Percentiles rank a stretch among this genome's conserved stretches.
phyloP scores from a whole-genome alignment of 495 filamentous ascomycete species.

The Neurospora discreta region DNA sequence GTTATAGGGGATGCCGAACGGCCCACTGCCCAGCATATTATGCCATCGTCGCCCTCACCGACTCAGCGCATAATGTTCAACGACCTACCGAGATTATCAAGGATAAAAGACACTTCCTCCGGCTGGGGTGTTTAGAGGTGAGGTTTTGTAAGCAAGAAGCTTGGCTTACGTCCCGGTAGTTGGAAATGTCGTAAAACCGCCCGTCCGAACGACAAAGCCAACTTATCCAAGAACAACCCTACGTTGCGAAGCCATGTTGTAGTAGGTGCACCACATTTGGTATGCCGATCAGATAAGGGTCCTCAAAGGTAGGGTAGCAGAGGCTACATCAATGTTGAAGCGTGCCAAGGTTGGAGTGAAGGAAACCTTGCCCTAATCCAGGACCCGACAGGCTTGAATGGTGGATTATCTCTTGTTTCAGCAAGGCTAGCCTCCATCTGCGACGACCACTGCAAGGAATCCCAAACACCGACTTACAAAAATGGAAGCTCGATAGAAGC shows the following conservation, averaged over 20 bases:
- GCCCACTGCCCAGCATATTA: background rate
- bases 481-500: background rate
- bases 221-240: background rate
- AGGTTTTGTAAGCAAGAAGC: background rate
- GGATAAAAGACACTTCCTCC: background rate
- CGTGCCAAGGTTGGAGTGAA: background rate
- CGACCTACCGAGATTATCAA: background rate
- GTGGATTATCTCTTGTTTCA: background rate
- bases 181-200: background rate
- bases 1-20: background rate
- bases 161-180: background rate
- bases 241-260: background rate
- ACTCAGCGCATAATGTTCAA: background rate
- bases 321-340: background rate
- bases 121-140: background rate
- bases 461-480: background rate
- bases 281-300: background rate
- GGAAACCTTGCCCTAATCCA: background rate
- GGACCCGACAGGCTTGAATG: background rate
- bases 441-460: background rate
- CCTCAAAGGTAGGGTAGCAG: background rate
- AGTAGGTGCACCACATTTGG: too few species aligned
- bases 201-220: background rate
- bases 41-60: background rate
- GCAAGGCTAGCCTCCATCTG: background rate